Conservation (phyloP, 2,329 filamentous ascomycete species). For the Diaporthe vexans region DNA sequence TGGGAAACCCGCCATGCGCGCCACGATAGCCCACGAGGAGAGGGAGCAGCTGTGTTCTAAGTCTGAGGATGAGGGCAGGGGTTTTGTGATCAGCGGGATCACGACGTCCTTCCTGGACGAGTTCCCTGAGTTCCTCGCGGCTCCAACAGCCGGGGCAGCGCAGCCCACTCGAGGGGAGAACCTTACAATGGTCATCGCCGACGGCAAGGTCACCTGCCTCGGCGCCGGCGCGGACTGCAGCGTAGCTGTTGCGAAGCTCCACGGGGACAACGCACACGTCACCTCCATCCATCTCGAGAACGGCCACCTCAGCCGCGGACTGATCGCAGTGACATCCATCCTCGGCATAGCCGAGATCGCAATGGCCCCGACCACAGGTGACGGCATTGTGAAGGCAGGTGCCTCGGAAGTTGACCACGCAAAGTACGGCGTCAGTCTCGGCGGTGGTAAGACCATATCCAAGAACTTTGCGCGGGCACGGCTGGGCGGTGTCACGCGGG, state of each 20-base stretch:
- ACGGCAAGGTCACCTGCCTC: conserved; percentile 59
- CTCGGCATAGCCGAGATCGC: conserved; percentile 66
- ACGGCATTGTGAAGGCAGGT: conserved; percentile 56
- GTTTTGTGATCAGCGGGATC: conserved; percentile 56
- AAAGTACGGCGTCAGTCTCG: conserved; percentile 57
- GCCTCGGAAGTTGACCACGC: conserved; percentile 50
- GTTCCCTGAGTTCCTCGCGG: conserved; percentile 35
- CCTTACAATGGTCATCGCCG: conserved; percentile 55
- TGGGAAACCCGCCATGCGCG: conserved; percentile 47
- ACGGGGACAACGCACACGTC: conserved; percentile 40
- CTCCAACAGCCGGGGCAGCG: not conserved
- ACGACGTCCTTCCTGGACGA: conserved; percentile 52
- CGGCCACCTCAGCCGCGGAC: conserved; percentile 62
- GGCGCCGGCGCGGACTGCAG: conserved; percentile 49
- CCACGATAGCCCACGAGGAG: conserved; percentile 43
- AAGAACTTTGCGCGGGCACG: conserved; percentile 57
- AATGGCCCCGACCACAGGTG: conserved; percentile 58
- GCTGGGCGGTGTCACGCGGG: conserved; percentile 59
- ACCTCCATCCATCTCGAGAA: conserved; percentile 56
- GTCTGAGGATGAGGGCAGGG: conserved; percentile 44
- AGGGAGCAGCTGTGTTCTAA: conserved; percentile 47
- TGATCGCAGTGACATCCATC: conserved; percentile 62
- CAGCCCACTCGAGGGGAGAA: conserved; percentile 39
- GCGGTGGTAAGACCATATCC: conserved; percentile 47
- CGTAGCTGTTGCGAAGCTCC: conserved; percentile 45